Conservation (phyloP, 2,329 filamentous ascomycete genomes). For the Ceratocystis alfenasii region DNA sequence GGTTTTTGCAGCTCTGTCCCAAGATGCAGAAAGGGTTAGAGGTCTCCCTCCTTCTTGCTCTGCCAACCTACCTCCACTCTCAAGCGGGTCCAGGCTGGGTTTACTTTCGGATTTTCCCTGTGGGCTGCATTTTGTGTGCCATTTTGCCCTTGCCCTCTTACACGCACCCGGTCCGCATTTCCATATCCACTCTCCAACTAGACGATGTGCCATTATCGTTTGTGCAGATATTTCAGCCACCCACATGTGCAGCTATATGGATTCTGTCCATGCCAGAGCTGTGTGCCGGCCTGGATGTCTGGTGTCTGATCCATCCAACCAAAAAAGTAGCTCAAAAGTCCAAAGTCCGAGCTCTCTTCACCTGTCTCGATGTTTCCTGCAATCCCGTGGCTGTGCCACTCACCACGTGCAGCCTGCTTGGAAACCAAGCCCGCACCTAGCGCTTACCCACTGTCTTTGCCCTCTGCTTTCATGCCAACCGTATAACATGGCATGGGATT, state of each 20-base stretch:
- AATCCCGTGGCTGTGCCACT: not conserved
- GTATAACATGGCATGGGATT: not conserved
- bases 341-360: constrained; percentile 2
- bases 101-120: constrained; percentile 1
- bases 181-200: constrained; percentile 4
- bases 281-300: not conserved
- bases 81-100: not conserved
- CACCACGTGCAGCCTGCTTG: not conserved
- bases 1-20: not conserved
- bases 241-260: too few species aligned
- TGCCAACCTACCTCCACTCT: not conserved
- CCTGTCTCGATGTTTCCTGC: not conserved
- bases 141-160: constrained; percentile 21
- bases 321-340: not conserved
- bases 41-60: too few species aligned
- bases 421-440: not conserved
- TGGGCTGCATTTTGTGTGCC: constrained; percentile 15
- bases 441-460: not conserved
- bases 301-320: not conserved
- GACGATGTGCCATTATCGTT: too few species aligned
- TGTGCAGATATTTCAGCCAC: too few species aligned
- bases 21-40: not conserved
- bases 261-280: too few species aligned
- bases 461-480: not conserved
- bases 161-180: not conserved